Conservation (phyloP, 257 asterid species). For the Verbascum thapsus region DNA sequence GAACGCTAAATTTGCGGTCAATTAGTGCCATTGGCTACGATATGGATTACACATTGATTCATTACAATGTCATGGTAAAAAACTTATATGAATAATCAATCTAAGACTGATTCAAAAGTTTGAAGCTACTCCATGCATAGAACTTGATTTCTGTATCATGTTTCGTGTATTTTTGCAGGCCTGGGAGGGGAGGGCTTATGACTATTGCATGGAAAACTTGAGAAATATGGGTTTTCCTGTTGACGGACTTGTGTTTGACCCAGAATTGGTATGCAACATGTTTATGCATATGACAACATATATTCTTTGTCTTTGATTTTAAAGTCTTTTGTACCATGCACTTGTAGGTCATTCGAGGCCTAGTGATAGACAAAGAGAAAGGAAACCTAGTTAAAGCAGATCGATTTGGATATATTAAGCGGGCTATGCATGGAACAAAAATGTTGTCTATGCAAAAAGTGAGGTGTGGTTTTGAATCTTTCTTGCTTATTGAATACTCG, state of each 20-base stretch:
- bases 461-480: constrained; percentile 50
- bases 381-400: constrained; percentile 90
- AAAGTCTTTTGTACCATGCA: constrained; percentile 20
- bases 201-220: constrained; percentile 80
- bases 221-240: constrained; percentile 84
- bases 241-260: constrained; percentile 91
- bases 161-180: constrained; percentile 53
- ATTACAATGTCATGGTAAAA: constrained; percentile 69
- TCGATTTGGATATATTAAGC: constrained; percentile 81
- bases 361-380: constrained; percentile 84
- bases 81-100: constrained; percentile 1
- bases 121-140: not conserved
- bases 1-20: constrained; percentile 76
- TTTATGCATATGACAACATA: constrained; percentile 1
- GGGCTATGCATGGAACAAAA: constrained; percentile 89
- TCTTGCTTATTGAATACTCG: constrained; percentile 22
- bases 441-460: constrained; percentile 80
- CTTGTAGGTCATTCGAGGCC: constrained; percentile 82
- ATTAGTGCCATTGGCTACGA: constrained; percentile 84
- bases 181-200: constrained; percentile 98
- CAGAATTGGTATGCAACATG: constrained; percentile 61
- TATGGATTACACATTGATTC: constrained; percentile 87
- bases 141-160: constrained; percentile 10
- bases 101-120: constrained; percentile 15
- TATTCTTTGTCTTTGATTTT: constrained; percentile 9